Conservation (phyloP, 2,329 filamentous ascomycete genomes). For the Aspergillus aculeatus region DNA sequence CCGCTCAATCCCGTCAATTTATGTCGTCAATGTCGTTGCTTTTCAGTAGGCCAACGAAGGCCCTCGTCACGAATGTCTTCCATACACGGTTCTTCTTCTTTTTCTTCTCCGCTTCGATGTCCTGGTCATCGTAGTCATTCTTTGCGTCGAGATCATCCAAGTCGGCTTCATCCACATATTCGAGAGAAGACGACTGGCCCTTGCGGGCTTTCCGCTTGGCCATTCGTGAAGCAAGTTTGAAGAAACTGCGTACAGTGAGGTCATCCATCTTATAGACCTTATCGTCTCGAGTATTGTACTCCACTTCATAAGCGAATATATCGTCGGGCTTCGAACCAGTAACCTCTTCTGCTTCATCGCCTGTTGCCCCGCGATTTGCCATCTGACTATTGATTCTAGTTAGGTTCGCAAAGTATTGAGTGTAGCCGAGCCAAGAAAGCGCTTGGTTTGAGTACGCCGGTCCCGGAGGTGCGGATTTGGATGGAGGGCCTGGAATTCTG, state of each 20-base stretch:
- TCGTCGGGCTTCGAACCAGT: constrained; percentile 38
- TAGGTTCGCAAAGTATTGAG: constrained; percentile 93
- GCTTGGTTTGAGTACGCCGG: constrained; percentile 87
- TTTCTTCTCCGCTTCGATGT: constrained; percentile 34
- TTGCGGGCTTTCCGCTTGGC: constrained; percentile 46
- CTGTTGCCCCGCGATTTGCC: constrained; percentile 19
- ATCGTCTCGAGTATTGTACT: constrained; percentile 83
- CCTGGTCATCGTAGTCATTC: not conserved
- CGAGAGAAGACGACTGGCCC: not conserved
- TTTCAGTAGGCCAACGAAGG: constrained; percentile 73
- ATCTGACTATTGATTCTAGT: constrained; percentile 80
- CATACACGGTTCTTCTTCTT: constrained; percentile 63
- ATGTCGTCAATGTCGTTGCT: constrained; percentile 59
- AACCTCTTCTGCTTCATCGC: constrained; percentile 46
- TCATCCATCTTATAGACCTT: constrained; percentile 72
- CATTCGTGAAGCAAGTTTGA: constrained; percentile 78
- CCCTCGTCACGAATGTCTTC: constrained; percentile 73
- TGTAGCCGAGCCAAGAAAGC: constrained; percentile 75
- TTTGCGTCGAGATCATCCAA: not conserved
- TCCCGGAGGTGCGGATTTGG: constrained; percentile 71
- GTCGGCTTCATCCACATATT: constrained; percentile 10
- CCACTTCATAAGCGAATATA: constrained; percentile 73
- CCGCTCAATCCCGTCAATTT: constrained; percentile 8
- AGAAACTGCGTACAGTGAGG: constrained; percentile 77
- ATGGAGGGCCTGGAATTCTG: constrained; percentile 68